These are phyloP conservation scores for Xylariaceae sp. DNA, from an alignment of 2,329 filamentous ascomycete genomes.

Conservation along the genomic window DNA sequence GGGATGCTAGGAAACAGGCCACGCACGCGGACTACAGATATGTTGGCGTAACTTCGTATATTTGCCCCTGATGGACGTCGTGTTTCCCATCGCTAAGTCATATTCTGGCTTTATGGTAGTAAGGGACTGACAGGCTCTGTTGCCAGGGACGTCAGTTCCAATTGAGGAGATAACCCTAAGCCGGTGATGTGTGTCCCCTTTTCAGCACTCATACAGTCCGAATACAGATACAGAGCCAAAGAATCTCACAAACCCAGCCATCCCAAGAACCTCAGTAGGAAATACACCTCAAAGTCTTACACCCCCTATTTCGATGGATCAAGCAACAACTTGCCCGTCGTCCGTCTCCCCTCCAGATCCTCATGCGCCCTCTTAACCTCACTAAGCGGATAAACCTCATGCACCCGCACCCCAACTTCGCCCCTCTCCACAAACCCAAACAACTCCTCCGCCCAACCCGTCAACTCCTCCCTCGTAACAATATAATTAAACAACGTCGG, in stretches of 20 bases:
- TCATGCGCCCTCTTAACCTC: constrained; percentile 67
- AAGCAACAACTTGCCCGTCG: constrained; percentile 76
- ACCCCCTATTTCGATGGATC: constrained; percentile 28
- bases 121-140: too few species aligned
- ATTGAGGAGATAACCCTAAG: too few species aligned
- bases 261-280: too few species aligned
- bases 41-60: not conserved
- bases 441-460: constrained; percentile 64
- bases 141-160: too few species aligned
- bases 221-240: not conserved
- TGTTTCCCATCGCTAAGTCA: not conserved
- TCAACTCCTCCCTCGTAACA: constrained; percentile 62
- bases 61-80: not conserved
- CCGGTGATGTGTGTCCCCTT: not conserved
- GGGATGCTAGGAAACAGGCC: not conserved
- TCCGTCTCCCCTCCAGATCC: constrained; percentile 77
- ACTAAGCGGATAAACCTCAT: constrained; percentile 70
- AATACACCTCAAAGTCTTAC: too few species aligned
- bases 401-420: constrained; percentile 66
- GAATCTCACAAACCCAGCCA: too few species aligned
- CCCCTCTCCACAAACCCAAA: constrained; percentile 65
- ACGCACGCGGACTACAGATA: not conserved
- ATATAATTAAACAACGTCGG: constrained; percentile 70
- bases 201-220: not conserved
- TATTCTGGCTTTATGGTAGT: too few species aligned